Conservation (phyloP, 2,329 filamentous ascomycete genomes). For the Diplocarpon rosae region DNA sequence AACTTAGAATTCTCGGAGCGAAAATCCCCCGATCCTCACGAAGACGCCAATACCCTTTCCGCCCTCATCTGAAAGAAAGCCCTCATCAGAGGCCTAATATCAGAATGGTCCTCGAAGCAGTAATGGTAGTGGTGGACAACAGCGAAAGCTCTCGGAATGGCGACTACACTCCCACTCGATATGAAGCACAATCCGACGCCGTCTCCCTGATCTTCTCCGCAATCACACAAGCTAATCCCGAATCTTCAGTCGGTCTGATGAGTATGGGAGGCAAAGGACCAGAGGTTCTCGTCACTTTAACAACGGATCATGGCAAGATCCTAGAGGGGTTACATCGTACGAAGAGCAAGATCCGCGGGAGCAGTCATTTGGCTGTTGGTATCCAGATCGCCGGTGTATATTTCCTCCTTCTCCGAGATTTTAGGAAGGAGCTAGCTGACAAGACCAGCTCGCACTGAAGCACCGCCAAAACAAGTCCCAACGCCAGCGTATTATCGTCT, state of each 20-base stretch:
- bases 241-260: conserved; percentile 96
- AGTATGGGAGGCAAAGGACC: conserved; percentile 98
- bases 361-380: conserved; percentile 78
- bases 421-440: conserved; percentile 14
- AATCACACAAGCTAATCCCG: conserved; percentile 89
- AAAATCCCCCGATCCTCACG: neutral
- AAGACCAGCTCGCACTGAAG: conserved; percentile 74
- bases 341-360: conserved; percentile 80
- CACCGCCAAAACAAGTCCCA: conserved; percentile 97
- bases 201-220: conserved; percentile 92
- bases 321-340: conserved; percentile 85
- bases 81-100: conserved; percentile 17
- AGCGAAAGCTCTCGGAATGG: conserved; percentile 97
- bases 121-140: conserved; percentile 99
- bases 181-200: conserved; percentile 91
- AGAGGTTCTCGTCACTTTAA: conserved; percentile 91
- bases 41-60: neutral
- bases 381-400: conserved; percentile 91
- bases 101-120: conserved; percentile 97
- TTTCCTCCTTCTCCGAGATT: conserved; percentile 6
- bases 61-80: conserved; percentile 1
- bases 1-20: neutral
- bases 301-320: conserved; percentile 92
- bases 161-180: conserved; percentile 82
- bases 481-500: conserved; percentile 91